Conservation (phyloP, 768 basidiomycete genomes). For the Naganishia onofrii region DNA sequence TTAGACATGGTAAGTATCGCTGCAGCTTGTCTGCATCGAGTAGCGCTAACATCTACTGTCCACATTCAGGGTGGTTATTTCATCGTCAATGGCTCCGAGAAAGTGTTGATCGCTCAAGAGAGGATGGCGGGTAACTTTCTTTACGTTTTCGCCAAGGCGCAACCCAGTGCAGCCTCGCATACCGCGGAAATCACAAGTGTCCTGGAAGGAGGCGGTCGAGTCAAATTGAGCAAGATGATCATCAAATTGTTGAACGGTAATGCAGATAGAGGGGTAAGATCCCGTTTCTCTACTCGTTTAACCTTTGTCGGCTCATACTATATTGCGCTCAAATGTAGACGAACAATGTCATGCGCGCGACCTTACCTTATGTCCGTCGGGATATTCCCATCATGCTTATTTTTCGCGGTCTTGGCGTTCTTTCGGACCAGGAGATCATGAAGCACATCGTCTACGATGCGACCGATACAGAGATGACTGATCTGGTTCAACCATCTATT, state of each 20-base stretch:
- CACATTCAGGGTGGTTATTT: slow-evolving; percentile 77
- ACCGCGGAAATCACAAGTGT: slow-evolving; percentile 95
- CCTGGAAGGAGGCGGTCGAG: slow-evolving; percentile 82
- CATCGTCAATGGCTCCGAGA: slow-evolving; percentile 98
- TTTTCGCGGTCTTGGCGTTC: slow-evolving; percentile 94
- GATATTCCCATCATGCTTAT: slow-evolving; percentile 99
- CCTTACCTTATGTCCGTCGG: slow-evolving; percentile 95
- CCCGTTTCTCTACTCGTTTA: not conserved
- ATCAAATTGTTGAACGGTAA: slow-evolving; percentile 93
- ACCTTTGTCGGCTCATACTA: too few relatives aligned
- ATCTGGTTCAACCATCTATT: slow-evolving; percentile 97
- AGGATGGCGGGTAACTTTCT: slow-evolving; percentile 99
- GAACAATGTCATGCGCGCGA: slow-evolving; percentile 89
- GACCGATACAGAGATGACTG: slow-evolving; percentile 91
- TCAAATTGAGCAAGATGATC: slow-evolving; percentile 92
- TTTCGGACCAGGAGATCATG: slow-evolving; percentile 94
- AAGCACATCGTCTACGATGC: slow-evolving; percentile 98
- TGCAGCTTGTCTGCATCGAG: not conserved
- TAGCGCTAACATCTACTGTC: slow-evolving; percentile 43
- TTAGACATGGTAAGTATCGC: slow-evolving; percentile 65
- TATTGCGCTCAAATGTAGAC: not conserved
- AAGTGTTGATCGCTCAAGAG: slow-evolving; percentile 99
- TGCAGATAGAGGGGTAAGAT: slow-evolving; percentile 78
- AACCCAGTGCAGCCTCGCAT: slow-evolving; percentile 76
- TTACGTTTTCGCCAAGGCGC: slow-evolving; percentile 96